These are phyloP conservation scores for Naumovozyma dairenensis DNA, from an alignment of 805 yeast species.

Conservation along the genomic window DNA sequence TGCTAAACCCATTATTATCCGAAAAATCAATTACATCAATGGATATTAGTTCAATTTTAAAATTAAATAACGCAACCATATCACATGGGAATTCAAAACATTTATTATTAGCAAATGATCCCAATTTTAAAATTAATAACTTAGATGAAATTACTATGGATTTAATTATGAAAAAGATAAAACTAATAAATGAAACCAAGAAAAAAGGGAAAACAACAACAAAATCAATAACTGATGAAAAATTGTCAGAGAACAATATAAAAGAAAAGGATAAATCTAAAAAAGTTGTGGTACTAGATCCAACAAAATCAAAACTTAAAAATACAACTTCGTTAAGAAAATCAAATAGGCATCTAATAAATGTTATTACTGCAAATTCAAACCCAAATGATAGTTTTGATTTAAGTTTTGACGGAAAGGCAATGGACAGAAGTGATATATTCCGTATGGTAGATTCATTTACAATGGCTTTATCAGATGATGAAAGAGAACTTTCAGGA, in stretches of 20 bases:
- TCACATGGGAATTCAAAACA: too few species aligned
- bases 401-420: conserved; percentile 38
- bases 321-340: not conserved
- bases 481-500: conserved; percentile 8
- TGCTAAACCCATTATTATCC: too few species aligned
- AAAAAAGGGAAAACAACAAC: conserved; percentile 3
- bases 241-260: too few species aligned
- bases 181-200: too few species aligned
- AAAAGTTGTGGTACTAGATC: not conserved
- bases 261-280: not conserved
- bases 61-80: too few species aligned
- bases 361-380: conserved; percentile 9
- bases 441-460: conserved; percentile 34
- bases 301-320: conserved; percentile 1
- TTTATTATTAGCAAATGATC: too few species aligned
- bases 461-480: conserved; percentile 29
- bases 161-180: conserved; percentile 1
- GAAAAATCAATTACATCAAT: too few species aligned
- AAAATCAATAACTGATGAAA: not conserved
- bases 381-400: conserved; percentile 28
- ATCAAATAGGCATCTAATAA: conserved; percentile 5
- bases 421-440: conserved; percentile 34
- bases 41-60: too few species aligned
- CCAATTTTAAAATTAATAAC: too few species aligned
- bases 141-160: too few species aligned